A percentile compares a stretch with the other conserved stretches of the same genome.
These are phyloP conservation scores for Tuber melanosporum DNA, from an alignment of 495 filamentous ascomycete species.

Conservation along the genomic window DNA sequence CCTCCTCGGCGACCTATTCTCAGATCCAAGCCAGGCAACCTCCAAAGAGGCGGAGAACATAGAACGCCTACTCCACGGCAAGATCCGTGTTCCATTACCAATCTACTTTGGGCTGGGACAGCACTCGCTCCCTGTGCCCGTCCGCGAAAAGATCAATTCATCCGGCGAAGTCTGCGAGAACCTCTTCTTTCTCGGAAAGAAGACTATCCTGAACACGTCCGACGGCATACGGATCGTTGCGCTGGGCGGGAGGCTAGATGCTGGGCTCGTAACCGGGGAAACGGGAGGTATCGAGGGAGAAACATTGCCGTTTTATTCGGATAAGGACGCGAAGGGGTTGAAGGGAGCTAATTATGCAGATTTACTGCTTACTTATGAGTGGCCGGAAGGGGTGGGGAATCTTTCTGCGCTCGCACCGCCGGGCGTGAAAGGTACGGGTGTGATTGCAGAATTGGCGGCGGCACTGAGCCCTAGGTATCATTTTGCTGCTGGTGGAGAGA, in stretches of 20 bases:
- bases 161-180: slow-evolving; percentile 82
- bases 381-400: slow-evolving; percentile 65
- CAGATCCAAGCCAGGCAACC: slow-evolving; percentile 25
- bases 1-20: slow-evolving; percentile 75
- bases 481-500: slow-evolving; percentile 60
- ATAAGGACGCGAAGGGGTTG: slow-evolving; percentile 67
- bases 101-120: slow-evolving; percentile 81
- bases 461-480: slow-evolving; percentile 81
- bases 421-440: slow-evolving; percentile 45
- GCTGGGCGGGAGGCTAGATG: slow-evolving; percentile 64
- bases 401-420: slow-evolving; percentile 43
- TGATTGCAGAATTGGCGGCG: slow-evolving; percentile 66
- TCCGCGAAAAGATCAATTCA: slow-evolving; percentile 63
- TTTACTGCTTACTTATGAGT: slow-evolving; percentile 76
- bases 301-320: slow-evolving; percentile 58
- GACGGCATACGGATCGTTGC: slow-evolving; percentile 80
- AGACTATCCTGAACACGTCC: slow-evolving; percentile 75
- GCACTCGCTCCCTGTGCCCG: slow-evolving; percentile 56
- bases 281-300: slow-evolving; percentile 50
- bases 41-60: slow-evolving; percentile 37
- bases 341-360: slow-evolving; percentile 69
- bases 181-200: slow-evolving; percentile 79
- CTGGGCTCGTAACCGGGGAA: slow-evolving; percentile 48
- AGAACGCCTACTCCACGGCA: slow-evolving; percentile 56
- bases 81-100: slow-evolving; percentile 64